Percentiles rank a stretch among this genome's conserved stretches.
phyloP scores from a whole-genome alignment of 2,329 filamentous ascomycete genomes.

The Epichloe bromicola region DNA sequence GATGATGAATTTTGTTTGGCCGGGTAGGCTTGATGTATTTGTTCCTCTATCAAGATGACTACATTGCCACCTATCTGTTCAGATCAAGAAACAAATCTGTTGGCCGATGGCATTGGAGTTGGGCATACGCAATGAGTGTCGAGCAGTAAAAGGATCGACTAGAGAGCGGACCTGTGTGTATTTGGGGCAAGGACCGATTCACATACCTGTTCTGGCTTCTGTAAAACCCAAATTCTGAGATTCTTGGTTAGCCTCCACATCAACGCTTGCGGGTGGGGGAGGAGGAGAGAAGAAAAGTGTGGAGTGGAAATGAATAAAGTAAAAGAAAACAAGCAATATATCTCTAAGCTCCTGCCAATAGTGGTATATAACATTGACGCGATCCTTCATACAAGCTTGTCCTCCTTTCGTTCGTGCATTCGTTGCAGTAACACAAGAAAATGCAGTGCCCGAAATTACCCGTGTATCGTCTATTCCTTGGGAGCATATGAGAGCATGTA shows the following conservation, averaged over 20 bases:
- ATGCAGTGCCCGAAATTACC: neutral
- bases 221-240: constrained; percentile 2
- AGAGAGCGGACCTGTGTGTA: neutral
- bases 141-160: neutral
- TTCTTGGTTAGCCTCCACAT: constrained; percentile 2
- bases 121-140: neutral
- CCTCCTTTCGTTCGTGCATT: neutral
- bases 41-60: no score
- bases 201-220: constrained; percentile 1
- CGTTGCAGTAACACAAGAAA: neutral
- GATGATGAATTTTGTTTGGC: no score
- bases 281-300: neutral
- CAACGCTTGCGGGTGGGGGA: neutral
- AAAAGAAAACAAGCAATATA: neutral
- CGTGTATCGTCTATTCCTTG: neutral
- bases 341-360: neutral
- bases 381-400: neutral
- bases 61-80: no score
- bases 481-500: neutral
- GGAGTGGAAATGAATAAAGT: neutral
- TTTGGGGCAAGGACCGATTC: neutral
- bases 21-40: no score
- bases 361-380: neutral
- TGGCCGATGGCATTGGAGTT: no score
- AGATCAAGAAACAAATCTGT: no score